Evolutionary conservation across 257 asterid genomes (phyloP), one percentile per base, ranked within the genome.

Genomic region (Solanum dulcamara): DNA sequence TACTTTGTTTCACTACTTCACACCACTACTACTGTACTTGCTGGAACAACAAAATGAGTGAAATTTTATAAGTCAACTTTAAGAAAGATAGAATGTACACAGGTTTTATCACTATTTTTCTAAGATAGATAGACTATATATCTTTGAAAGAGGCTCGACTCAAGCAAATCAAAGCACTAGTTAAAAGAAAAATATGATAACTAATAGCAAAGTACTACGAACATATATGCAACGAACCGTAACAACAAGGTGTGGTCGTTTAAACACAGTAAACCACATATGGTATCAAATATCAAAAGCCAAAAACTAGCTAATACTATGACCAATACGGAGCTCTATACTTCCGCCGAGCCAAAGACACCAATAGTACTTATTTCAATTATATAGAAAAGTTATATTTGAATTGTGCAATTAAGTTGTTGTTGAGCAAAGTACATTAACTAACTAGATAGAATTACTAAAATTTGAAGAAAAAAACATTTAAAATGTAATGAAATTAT

Each of bases 61-160:
- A 55, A 55, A 55, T 55, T 20, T 3, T 2, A 57, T 13, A 8
- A 55, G 9, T 2, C 22, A 1, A 11, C 1, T 3, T 57, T 3
- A n/a, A 1, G 0, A 57, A 13, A n/a, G 10, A 57, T n/a, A 10
- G 1, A 50, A 3, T 10, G 3, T n/a, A 57, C 0, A 5, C 10
- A 57, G 6, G 1, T 5, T 2, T 57, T n/a, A 57, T n/a, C 0
- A n/a, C 0, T 57, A 57, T 57, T 0, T 2, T 57, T 57, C 0
- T 57, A 6, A n/a, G 64, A 0, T 55, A 55, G 6, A 55, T 2
- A 55, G 1, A 18, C 12, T 20, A 55, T n/a, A n/a, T n/a, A n/a
- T 57, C n/a, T 57, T 2, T n/a, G 15, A 57, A 57, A 57, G 24
- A 57, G 0, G 0, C 6, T 22, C 1, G 5, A 57, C 14, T 57